phyloP scores from a whole-genome alignment of 2,329 filamentous ascomycete genomes.

The Fusarium abutilonis region DNA sequence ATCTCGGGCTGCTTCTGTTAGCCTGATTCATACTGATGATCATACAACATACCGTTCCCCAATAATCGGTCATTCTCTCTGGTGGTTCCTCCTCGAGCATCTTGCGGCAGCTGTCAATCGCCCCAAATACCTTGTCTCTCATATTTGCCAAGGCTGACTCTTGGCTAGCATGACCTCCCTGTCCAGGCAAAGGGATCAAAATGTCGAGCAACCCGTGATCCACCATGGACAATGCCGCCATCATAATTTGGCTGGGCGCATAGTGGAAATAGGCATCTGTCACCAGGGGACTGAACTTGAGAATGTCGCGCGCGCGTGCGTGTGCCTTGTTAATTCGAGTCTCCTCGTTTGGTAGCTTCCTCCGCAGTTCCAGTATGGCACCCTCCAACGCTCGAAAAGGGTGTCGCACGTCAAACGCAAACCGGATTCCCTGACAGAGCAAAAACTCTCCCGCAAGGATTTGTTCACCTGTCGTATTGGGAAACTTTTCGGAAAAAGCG shows the following conservation, averaged over 20 bases:
- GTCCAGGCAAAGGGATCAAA: slow-evolving; percentile 55
- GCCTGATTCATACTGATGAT: not conserved
- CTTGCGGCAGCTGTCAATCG: slow-evolving; percentile 61
- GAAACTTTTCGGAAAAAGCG: slow-evolving; percentile 75
- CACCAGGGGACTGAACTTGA: slow-evolving; percentile 82
- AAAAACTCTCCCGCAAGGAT: slow-evolving; percentile 93
- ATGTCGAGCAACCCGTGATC: slow-evolving; percentile 71
- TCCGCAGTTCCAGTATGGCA: slow-evolving; percentile 81
- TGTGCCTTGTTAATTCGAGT: slow-evolving; percentile 70
- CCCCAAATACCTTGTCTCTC: slow-evolving; percentile 60
- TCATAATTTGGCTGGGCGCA: slow-evolving; percentile 92
- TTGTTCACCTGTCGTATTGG: slow-evolving; percentile 77
- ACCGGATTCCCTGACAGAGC: slow-evolving; percentile 89
- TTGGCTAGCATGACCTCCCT: slow-evolving; percentile 45
- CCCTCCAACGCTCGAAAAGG: slow-evolving; percentile 90
- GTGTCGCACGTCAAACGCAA: slow-evolving; percentile 92
- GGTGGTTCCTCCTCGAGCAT: slow-evolving; percentile 68
- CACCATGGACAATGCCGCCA: slow-evolving; percentile 80
- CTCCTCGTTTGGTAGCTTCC: slow-evolving; percentile 70
- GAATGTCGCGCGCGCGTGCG: slow-evolving; percentile 73
- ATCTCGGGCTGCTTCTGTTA: slow-evolving; percentile 54
- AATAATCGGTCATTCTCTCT: slow-evolving; percentile 64
- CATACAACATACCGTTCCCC: slow-evolving; percentile 58
- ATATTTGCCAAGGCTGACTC: slow-evolving; percentile 40
- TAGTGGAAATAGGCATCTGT: slow-evolving; percentile 98